These are phyloP conservation scores for Malus hybrid DNA, from an alignment of 331 rosid genomes.

Conservation along the genomic window DNA sequence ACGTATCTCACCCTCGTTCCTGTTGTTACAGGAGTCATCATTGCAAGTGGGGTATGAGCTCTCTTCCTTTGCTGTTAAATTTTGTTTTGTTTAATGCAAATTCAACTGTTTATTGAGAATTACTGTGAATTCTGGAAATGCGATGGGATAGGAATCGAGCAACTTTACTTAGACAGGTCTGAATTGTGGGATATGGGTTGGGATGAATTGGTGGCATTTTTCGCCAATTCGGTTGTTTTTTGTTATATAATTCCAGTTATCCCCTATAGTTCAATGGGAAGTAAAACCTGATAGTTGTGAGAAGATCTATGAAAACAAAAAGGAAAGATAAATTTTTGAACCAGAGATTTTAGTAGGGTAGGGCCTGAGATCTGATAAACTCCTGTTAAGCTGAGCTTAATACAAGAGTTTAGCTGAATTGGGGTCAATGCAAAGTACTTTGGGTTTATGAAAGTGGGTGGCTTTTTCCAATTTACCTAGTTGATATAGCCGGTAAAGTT, in stretches of 20 bases:
- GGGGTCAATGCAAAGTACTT: not conserved
- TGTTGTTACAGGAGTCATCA: slow-evolving; percentile 75
- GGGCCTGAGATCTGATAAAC: slow-evolving; percentile 1
- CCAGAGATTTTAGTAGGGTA: not conserved
- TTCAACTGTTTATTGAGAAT: not conserved
- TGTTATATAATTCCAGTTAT: not conserved
- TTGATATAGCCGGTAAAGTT: not conserved
- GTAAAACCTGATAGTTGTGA: not conserved
- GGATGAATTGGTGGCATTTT: not conserved
- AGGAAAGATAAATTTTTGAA: not conserved
- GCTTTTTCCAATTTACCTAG: not conserved
- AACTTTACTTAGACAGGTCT: not conserved
- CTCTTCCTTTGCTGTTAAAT: not conserved
- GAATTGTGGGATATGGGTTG: not conserved
- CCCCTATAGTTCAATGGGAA: too few relatives aligned
- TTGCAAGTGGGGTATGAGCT: slow-evolving; percentile 74
- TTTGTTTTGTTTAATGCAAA: not conserved
- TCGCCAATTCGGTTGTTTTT: not conserved
- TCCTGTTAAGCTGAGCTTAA: not conserved
- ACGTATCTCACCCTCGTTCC: slow-evolving; percentile 75
- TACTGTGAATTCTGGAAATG: not conserved
- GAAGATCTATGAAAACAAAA: slow-evolving; percentile 1
- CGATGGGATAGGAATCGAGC: not conserved
- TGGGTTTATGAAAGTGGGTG: not conserved
- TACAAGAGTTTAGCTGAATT: not conserved